Conservation (phyloP, 805 yeast genomes). For the Maudiozyma saulgeensis region DNA sequence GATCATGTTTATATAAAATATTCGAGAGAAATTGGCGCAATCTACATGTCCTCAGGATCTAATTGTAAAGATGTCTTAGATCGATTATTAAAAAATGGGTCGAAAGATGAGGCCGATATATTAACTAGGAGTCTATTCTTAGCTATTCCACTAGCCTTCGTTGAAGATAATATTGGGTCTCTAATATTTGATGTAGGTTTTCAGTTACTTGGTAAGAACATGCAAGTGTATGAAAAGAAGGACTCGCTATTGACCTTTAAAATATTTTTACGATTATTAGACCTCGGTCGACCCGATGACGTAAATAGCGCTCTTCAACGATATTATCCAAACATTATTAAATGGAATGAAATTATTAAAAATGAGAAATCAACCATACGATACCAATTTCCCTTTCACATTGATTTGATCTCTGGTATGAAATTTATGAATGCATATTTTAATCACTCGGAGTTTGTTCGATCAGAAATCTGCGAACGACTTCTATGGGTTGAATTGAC, state of each 20-base stretch:
- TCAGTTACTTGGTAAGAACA: conserved; percentile 8
- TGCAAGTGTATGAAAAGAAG: conserved; percentile 1
- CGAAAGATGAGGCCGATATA: conserved; percentile 7
- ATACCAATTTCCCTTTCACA: conserved; percentile 14
- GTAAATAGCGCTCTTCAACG: conserved; percentile 3
- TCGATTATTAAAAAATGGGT: conserved; percentile 3
- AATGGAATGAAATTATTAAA: conserved; percentile 3
- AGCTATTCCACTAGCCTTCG: conserved; percentile 14
- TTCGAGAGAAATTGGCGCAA: conserved; percentile 13
- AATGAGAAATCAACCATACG: background rate
- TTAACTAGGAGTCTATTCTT: conserved; percentile 10
- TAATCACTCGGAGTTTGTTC: background rate
- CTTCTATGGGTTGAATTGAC: conserved; percentile 14
- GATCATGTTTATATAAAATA: conserved; percentile 10
- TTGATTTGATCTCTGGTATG: conserved; percentile 7
- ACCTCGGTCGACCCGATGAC: conserved; percentile 12
- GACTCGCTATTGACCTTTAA: conserved; percentile 4
- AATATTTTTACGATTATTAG: conserved; percentile 11
- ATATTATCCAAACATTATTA: background rate
- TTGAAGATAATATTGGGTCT: conserved; percentile 7
- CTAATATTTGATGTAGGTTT: conserved; percentile 6
- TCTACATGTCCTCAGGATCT: conserved; percentile 12
- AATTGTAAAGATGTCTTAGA: conserved; percentile 6
- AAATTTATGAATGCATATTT: conserved; percentile 5
- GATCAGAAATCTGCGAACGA: conserved; percentile 3